These are phyloP conservation scores for Nemania sp. DNA, from an alignment of 2,329 filamentous ascomycete genomes.

Conservation along the genomic window DNA sequence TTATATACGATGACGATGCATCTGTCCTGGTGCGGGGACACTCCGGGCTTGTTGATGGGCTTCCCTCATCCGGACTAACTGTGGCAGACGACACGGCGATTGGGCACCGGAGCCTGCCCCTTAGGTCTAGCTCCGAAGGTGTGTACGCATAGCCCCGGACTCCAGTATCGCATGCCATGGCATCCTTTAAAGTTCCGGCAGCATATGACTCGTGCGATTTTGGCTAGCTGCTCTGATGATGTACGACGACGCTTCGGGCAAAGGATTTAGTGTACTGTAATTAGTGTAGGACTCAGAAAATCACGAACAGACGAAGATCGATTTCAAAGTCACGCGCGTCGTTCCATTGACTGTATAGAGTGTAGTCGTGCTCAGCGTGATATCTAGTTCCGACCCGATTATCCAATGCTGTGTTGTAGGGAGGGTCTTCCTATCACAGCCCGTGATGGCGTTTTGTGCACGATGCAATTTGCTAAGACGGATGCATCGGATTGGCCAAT, in stretches of 20 bases:
- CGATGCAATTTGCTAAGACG: conserved; percentile 22
- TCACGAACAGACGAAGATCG: conserved; percentile 1
- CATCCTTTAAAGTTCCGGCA: too few relatives aligned
- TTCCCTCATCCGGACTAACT: conserved; percentile 16
- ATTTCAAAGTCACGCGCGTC: conserved; percentile 12
- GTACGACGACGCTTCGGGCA: neutral
- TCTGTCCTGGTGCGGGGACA: neutral
- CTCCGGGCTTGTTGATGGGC: conserved; percentile 5
- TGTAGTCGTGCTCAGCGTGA: conserved; percentile 11
- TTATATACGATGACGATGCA: conserved; percentile 7
- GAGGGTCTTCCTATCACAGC: conserved; percentile 11
- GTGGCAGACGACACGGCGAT: conserved; percentile 1
- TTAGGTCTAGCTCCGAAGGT: conserved; percentile 11
- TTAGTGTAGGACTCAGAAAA: conserved; percentile 3
- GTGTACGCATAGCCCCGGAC: conserved; percentile 7
- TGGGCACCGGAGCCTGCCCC: conserved; percentile 2
- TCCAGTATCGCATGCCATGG: too few relatives aligned
- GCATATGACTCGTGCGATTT: conserved; percentile 10
- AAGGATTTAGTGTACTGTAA: conserved; percentile 11
- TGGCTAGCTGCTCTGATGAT: conserved; percentile 4
- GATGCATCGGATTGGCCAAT: conserved; percentile 33
- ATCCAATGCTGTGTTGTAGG: conserved; percentile 7
- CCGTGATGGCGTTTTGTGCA: neutral
- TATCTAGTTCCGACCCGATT: neutral
- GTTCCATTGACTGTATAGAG: neutral